Conservation (phyloP, 176 grass and related monocot genomes). For the Aegilops umbellulata region DNA sequence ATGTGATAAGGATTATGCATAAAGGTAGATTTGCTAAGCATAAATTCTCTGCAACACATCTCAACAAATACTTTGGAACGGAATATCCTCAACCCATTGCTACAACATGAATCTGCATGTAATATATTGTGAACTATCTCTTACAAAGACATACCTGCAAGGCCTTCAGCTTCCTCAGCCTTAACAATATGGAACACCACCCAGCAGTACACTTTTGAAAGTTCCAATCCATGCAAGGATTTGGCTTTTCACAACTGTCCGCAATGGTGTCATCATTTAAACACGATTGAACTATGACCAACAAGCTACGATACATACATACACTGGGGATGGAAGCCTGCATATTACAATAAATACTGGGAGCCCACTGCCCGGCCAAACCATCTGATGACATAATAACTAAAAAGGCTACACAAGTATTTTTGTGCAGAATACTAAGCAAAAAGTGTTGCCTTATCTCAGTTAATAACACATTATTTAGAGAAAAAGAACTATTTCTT, state of each 20-base stretch:
- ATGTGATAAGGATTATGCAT: neutral
- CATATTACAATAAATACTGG: neutral
- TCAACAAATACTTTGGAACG: neutral
- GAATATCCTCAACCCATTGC: neutral
- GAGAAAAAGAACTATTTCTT: neutral
- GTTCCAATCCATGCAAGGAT: constrained; percentile 87
- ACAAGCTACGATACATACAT: neutral
- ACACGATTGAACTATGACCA: neutral
- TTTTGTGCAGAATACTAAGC: neutral
- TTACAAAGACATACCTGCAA: constrained; percentile 48
- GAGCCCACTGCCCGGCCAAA: neutral
- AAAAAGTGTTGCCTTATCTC: neutral
- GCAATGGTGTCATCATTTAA: neutral
- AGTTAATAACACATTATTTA: neutral
- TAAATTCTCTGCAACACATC: neutral
- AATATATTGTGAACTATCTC: constrained; percentile 14
- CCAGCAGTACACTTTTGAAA: constrained; percentile 86
- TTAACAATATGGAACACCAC: constrained; percentile 88
- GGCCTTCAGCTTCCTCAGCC: constrained; percentile 60
- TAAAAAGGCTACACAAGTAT: neutral
- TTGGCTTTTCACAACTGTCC: constrained; percentile 92
- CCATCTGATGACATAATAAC: neutral
- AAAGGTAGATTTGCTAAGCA: neutral
- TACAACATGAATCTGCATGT: constrained; percentile 6
- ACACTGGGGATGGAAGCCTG: neutral